Base-by-base conservation (phyloP, 345 rosid species). In the Hevea brasiliensis region DNA sequence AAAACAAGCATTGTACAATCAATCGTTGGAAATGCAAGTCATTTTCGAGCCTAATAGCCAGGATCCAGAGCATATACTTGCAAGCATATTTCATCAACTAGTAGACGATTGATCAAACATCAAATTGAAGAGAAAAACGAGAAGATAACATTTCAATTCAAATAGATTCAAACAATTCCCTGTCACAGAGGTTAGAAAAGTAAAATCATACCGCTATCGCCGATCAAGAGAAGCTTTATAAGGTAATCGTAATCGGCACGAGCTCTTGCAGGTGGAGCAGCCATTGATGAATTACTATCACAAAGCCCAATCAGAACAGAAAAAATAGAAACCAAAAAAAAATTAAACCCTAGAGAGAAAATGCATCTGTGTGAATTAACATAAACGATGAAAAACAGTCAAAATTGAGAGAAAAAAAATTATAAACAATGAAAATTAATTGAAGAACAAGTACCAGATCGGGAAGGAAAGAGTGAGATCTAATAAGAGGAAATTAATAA, bases 171-270 rank as follows among this genome's bases (percentile, higher is more conserved):
- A 14, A 18, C 3, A 44, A 7, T n/a, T 32, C 37, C 37, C 37
- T 1, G 20, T 11, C 11, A 11, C 11, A 13, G 48, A 26, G 37
- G 54, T 37, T 12, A 71, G 42, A 55, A 64, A 32, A 0, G 32
- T 21, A 68, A 71, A 64, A 71, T 13, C 51, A 23, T 72, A 77
- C 80, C 80, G 80, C 80, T 77, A 40, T 77, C 80, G 55, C 80
- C 80, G 72, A 77, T 77, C 76, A 77, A 63, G 68, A 77, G 80
- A 53, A 77, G 80, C 76, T 77, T 77, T 51, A 77, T 77, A 64
- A 77, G 75, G 63, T 77, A 77, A 66, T 77, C 80, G 42, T 77
- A 77, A 67, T 77, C 80, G 56, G 80, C 80, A 51, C 80, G 80
- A 72, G 80, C 80, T 72, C 80, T 72, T 65, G 76, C 80, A 47